These are phyloP conservation scores for Hyparrhenia diplandra DNA, from an alignment of 176 grass and related monocot species.

Conservation along the genomic window DNA sequence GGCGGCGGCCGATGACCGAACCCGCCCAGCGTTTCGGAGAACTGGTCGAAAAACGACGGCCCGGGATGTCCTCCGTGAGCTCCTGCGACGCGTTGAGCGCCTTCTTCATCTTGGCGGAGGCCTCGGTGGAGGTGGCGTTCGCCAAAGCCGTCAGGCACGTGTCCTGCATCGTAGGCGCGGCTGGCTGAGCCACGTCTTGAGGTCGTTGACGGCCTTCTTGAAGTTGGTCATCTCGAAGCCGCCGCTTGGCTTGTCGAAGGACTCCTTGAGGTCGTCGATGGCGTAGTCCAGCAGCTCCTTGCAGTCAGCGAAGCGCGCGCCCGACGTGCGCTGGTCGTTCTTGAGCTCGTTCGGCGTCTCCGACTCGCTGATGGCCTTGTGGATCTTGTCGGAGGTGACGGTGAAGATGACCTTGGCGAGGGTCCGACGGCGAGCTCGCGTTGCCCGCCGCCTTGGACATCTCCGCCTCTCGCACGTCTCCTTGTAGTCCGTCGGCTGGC, in stretches of 20 bases:
- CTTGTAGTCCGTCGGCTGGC: constrained; percentile 63
- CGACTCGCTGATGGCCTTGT: constrained; percentile 53
- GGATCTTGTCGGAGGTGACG: constrained; percentile 50
- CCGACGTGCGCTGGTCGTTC: constrained; percentile 56
- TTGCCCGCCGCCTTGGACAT: constrained; percentile 43
- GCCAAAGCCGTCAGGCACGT: constrained; percentile 85
- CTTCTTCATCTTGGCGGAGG: constrained; percentile 49
- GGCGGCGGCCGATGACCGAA: constrained; percentile 36
- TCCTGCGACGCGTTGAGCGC: constrained; percentile 65
- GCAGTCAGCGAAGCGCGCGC: constrained; percentile 66
- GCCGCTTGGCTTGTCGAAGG: constrained; percentile 57
- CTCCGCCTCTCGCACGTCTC: constrained; percentile 65
- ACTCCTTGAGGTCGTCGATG: constrained; percentile 54
- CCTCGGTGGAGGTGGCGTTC: constrained; percentile 58
- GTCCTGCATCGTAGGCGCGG: constrained; percentile 72
- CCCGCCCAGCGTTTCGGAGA: constrained; percentile 26
- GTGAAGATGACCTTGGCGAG: constrained; percentile 61
- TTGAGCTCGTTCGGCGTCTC: constrained; percentile 42
- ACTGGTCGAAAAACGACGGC: constrained; percentile 55
- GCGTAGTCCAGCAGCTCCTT: constrained; percentile 79
- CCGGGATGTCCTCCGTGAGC: constrained; percentile 76
- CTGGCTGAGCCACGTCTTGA: constrained; percentile 77
- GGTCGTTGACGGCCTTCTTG: constrained; percentile 57
- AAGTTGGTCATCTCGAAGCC: constrained; percentile 66
- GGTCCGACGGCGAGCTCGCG: constrained; percentile 25